Percentiles rank a stretch among this genome's conserved stretches.
phyloP scores from a whole-genome alignment of 2,329 filamentous ascomycete genomes.

The Colletotrichum tropicale region DNA sequence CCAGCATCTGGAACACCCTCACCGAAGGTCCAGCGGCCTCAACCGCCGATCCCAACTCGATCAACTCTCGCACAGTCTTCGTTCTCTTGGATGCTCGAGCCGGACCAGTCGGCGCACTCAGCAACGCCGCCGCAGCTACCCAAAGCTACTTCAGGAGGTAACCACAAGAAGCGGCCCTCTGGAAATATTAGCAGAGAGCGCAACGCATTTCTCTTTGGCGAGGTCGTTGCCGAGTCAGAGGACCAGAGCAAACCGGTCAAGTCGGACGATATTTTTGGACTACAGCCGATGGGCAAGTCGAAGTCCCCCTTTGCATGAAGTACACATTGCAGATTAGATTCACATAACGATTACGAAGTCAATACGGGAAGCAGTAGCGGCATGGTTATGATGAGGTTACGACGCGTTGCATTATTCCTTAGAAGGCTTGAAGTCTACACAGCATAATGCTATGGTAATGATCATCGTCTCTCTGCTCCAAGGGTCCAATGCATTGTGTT shows the following conservation, averaged over 20 bases:
- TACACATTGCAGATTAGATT: background rate
- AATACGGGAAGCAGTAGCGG: background rate
- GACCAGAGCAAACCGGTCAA: conserved; percentile 37
- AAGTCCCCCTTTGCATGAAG: conserved; percentile 9
- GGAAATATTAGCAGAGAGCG: conserved; percentile 55
- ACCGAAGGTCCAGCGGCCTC: conserved; percentile 8
- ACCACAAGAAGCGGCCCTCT: conserved; percentile 44
- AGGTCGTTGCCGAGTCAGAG: conserved; percentile 44
- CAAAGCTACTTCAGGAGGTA: conserved; percentile 22
- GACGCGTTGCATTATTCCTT: background rate
- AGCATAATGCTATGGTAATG: background rate
- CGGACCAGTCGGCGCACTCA: conserved; percentile 43
- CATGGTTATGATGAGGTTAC: background rate
- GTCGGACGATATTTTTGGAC: conserved; percentile 58
- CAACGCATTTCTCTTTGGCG: conserved; percentile 66
- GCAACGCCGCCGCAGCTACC: conserved; percentile 32
- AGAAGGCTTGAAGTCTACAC: background rate
- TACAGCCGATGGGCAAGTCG: conserved; percentile 48
- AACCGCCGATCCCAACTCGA: conserved; percentile 59
- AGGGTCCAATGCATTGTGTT: background rate
- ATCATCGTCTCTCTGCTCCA: background rate
- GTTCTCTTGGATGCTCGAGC: conserved; percentile 80
- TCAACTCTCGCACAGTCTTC: conserved; percentile 75
- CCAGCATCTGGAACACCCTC: background rate
- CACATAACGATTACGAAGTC: background rate